Base-by-base conservation (phyloP, 176 grass and related monocot genomes). In the Stipa capillata region DNA sequence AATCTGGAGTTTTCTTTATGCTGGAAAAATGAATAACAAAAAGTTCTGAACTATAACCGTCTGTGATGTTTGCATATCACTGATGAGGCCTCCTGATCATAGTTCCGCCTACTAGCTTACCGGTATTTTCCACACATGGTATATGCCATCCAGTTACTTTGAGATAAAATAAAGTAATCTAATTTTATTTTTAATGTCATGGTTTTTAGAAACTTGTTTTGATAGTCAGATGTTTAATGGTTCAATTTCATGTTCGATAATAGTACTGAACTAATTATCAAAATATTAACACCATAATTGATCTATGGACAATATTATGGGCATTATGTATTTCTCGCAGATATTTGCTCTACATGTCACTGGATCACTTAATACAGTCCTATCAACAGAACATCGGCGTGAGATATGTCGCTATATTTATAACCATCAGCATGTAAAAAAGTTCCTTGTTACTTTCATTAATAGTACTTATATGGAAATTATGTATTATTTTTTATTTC, bases 371-470 rank as follows among this genome's bases (percentile, higher is more conserved):
- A 25, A 60, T 40, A 7, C 17, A 0, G 52, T 87, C 5, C 12
- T 87, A 13, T 81, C 62, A 16, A 10, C 35, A 15, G 71, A 82
- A 58, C 78, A 87, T 56, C 32, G 3, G 0, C 63, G 17, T 14
- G 84, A 86, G 70, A 86, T 86, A 39, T 75, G 49, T 17, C 84
- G 84, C 21, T 86, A 86, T 50, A 75, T 86, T 29, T 86, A 86
- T 52, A 86, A 86, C 52, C 78, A 81, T 25, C 84, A 86, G 84
- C 41, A 86, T 32, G 48, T 8, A 36, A 41, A 63, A 11, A 13
- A 5, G 2, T 66, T 44, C 34, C 1, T 32, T n/a, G 6, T 15
- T 13, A 20, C 18, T 54, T 44, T 44, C 25, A 47, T 7, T 40
- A 42, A 47, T 49, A 7, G n/a, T 11, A n/a, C 51, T 59, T 35